A percentile compares a stretch with the other conserved stretches of the same genome.
These are phyloP conservation scores for Fusarium compactum DNA, from an alignment of 2,329 filamentous ascomycete species.

Conservation along the genomic window DNA sequence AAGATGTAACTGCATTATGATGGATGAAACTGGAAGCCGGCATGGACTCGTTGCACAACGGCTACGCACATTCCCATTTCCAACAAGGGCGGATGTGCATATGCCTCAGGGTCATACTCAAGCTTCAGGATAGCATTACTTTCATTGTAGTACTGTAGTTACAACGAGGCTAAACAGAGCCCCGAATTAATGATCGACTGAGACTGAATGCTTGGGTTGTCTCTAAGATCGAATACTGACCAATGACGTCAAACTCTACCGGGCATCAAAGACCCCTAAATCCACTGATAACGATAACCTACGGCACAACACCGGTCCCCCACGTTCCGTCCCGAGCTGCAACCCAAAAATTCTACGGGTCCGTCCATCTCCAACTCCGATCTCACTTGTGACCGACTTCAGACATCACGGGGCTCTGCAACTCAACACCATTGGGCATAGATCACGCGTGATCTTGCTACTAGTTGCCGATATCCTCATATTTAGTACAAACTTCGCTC, in stretches of 20 bases:
- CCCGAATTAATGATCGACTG: not conserved
- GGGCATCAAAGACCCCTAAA: conserved; percentile 22
- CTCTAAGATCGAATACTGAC: not conserved
- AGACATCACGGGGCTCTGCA: conserved; percentile 34
- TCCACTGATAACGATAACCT: conserved; percentile 22
- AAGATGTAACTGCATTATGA: not conserved
- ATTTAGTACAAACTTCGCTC: not conserved
- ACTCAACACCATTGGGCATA: conserved; percentile 32
- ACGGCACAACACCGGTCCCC: conserved; percentile 39
- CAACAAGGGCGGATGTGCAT: not conserved
- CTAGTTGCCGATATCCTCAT: not conserved
- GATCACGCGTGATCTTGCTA: conserved; percentile 24
- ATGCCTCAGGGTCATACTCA: not conserved
- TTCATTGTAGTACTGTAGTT: not conserved
- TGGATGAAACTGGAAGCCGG: not conserved
- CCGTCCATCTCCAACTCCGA: not conserved
- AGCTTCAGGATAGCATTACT: not conserved
- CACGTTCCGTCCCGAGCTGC: conserved; percentile 31
- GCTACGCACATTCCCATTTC: conserved; percentile 1
- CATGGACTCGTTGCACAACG: conserved; percentile 3
- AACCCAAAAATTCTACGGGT: conserved; percentile 33
- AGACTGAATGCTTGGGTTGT: not conserved
- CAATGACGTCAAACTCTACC: conserved; percentile 30
- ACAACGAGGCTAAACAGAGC: not conserved
- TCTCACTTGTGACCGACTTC: conserved; percentile 30